phyloP scores from a whole-genome alignment of 2,329 filamentous ascomycete genomes.

The Ophiocordyceps unilateralis region DNA sequence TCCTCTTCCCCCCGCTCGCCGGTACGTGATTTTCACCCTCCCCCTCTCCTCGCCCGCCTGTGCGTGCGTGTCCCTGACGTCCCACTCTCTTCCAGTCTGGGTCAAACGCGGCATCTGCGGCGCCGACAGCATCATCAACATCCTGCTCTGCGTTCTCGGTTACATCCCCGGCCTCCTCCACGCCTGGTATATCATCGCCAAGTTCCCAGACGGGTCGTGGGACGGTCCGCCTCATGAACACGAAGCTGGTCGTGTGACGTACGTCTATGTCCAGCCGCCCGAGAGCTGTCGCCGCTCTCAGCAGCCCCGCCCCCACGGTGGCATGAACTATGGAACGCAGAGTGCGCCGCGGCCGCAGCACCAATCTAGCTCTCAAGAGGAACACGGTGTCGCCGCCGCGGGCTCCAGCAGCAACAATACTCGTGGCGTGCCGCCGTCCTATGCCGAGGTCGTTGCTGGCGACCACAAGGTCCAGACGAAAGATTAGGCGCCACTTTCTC shows the following conservation, averaged over 20 bases:
- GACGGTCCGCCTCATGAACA: conserved; percentile 42
- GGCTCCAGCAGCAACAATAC: conserved; percentile 24
- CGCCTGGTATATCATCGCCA: conserved; percentile 94
- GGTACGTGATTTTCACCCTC: conserved; percentile 20
- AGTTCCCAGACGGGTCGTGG: conserved; percentile 52
- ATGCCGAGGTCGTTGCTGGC: conserved; percentile 75
- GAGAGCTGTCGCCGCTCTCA: conserved; percentile 8
- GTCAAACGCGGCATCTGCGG: conserved; percentile 89
- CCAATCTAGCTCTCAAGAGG: conserved; percentile 7
- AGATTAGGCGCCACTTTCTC: conserved; percentile 7
- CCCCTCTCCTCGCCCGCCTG: not conserved
- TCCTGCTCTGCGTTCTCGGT: conserved; percentile 68
- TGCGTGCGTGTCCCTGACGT: not conserved
- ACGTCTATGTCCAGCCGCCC: conserved; percentile 53
- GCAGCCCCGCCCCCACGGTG: conserved; percentile 10
- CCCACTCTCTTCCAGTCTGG: conserved; percentile 50
- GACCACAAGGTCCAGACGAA: conserved; percentile 72
- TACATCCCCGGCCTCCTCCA: conserved; percentile 80
- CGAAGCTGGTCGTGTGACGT: conserved; percentile 50
- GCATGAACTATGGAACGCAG: conserved; percentile 8
- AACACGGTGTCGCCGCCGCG: conserved; percentile 14
- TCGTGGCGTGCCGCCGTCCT: conserved; percentile 54
- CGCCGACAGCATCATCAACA: conserved; percentile 86
- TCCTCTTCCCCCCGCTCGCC: conserved; percentile 21
- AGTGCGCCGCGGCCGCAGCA: conserved; percentile 10